Percentiles rank a stretch among this genome's conserved stretches.
These are phyloP conservation scores for Nitzschia sp. DNA, from an alignment of 108 stramenopile genomes.

Conservation along the genomic window DNA sequence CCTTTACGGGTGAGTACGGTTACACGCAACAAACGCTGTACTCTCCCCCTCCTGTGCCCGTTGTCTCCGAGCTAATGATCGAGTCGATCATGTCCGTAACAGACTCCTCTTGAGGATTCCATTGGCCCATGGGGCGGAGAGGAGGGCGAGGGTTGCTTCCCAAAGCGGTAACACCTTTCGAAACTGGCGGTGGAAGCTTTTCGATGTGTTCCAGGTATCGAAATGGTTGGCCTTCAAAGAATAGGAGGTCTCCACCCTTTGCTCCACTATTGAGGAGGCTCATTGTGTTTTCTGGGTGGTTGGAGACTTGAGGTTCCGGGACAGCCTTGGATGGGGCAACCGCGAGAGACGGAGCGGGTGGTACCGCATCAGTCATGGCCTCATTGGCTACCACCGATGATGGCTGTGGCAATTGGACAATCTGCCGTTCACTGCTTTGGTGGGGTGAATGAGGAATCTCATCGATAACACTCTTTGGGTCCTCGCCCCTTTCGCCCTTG, in stretches of 20 bases:
- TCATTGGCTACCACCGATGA: not conserved
- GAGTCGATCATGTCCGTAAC: conserved; percentile 19
- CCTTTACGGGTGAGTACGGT: not conserved
- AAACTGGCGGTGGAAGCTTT: conserved; percentile 8
- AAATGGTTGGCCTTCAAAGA: conserved; percentile 65
- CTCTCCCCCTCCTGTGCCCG: not conserved
- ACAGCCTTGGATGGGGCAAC: not conserved
- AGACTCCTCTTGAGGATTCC: conserved; percentile 7
- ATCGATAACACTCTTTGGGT: not conserved
- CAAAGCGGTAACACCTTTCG: not conserved
- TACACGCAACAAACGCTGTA: conserved; percentile 17
- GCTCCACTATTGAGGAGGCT: not conserved
- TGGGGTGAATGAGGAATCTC: not conserved
- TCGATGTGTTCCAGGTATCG: conserved; percentile 55
- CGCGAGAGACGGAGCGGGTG: not conserved
- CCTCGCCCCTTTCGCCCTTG: not conserved
- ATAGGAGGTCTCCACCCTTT: conserved; percentile 47
- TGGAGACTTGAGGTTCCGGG: not conserved
- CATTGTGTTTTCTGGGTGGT: not conserved
- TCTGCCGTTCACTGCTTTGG: not conserved
- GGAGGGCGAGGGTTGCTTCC: not conserved
- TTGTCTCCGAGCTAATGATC: conserved; percentile 7
- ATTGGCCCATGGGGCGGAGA: not conserved
- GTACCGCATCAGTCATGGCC: not conserved
- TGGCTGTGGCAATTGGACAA: not conserved